Evolutionary conservation across 202 grass and related monocot genomes (phyloP).

Genomic region (Zizania palustris): DNA sequence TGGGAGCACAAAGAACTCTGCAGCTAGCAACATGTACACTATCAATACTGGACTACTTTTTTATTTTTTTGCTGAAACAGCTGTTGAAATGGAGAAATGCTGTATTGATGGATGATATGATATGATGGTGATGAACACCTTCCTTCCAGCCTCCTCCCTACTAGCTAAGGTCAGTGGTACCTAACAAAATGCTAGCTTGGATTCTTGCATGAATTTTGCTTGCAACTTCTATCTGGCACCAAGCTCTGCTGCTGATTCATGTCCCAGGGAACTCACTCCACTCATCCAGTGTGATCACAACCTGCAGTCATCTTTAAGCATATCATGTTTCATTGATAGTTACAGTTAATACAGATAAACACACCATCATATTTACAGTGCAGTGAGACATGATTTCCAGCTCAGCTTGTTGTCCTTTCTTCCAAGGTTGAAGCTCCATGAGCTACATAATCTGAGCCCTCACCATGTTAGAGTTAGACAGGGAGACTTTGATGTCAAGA

Average conservation of each 20-base stretch:
- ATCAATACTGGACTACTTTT: not conserved
- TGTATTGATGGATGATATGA: not conserved
- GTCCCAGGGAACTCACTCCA: not conserved
- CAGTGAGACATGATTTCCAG: not conserved
- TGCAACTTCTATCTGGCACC: not conserved
- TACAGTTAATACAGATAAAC: too few species aligned
- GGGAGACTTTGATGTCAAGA: slow-evolving; percentile 36
- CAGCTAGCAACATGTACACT: not conserved
- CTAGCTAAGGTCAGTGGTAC: slow-evolving; percentile 1
- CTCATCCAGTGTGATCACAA: not conserved
- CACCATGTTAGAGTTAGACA: slow-evolving; percentile 32
- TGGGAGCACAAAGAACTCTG: not conserved
- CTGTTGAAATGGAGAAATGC: not conserved
- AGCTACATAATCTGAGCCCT: slow-evolving; percentile 26
- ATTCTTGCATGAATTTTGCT: slow-evolving; percentile 40
- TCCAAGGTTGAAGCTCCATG: slow-evolving; percentile 15
- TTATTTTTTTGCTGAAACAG: too few species aligned
- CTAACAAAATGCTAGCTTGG: slow-evolving; percentile 30
- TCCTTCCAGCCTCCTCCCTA: not conserved
- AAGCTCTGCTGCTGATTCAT: not conserved
- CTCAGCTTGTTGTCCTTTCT: not conserved
- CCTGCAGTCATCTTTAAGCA: slow-evolving; percentile 9
- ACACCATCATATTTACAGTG: too few species aligned
- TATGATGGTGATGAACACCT: not conserved
- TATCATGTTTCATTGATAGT: too few species aligned